phyloP scores from a whole-genome alignment of 768 basidiomycete species.

The Suillus spraguei region DNA sequence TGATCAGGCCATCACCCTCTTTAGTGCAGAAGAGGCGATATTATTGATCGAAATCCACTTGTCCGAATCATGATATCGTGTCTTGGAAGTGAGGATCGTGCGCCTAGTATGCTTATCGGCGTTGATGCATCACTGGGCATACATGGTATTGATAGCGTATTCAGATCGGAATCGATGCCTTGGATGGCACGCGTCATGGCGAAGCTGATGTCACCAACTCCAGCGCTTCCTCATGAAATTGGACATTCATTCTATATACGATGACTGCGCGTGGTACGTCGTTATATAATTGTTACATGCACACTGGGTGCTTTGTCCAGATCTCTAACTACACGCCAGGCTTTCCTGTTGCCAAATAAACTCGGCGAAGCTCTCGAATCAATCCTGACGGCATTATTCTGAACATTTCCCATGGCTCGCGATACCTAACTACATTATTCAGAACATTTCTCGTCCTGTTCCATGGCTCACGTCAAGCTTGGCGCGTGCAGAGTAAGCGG shows the following conservation, averaged over 20 bases:
- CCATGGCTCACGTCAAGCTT: not conserved
- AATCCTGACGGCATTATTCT: too few species aligned
- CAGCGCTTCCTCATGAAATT: not conserved
- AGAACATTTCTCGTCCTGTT: too few species aligned
- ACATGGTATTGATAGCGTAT: not conserved
- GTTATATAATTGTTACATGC: not conserved
- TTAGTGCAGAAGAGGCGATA: not conserved
- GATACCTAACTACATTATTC: not conserved
- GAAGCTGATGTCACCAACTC: not conserved
- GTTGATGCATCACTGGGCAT: not conserved
- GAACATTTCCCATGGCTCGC: too few species aligned
- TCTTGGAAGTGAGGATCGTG: not conserved
- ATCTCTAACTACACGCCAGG: too few species aligned
- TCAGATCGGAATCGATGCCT: not conserved
- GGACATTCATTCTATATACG: not conserved
- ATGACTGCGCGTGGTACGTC: not conserved
- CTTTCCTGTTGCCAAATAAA: too few species aligned
- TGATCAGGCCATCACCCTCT: not conserved
- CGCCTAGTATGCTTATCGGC: not conserved
- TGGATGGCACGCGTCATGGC: not conserved
- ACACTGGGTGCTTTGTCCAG: too few species aligned
- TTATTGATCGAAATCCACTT: not conserved
- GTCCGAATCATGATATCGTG: not conserved
- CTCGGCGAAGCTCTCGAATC: too few species aligned
- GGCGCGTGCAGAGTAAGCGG: not conserved